Conservation (phyloP, 2,329 filamentous ascomycete species). For the Stagonosporopsis chrysanthemi region DNA sequence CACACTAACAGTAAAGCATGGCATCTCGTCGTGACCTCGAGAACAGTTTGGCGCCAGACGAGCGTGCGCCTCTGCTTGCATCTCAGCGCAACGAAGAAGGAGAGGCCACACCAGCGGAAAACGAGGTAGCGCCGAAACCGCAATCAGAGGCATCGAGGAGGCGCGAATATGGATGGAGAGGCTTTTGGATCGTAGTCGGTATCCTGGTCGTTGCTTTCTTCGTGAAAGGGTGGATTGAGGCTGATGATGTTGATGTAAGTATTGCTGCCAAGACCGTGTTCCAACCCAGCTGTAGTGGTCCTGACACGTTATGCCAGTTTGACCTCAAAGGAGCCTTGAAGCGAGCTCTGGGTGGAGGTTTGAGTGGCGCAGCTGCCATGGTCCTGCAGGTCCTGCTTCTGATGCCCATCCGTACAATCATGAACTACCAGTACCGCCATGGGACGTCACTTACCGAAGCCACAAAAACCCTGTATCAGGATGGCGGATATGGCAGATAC, state of each 20-base stretch:
- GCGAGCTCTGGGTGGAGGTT: constrained; percentile 36
- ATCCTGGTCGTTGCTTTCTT: constrained; percentile 30
- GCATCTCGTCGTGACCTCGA: constrained; percentile 23
- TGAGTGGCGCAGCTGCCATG: constrained; percentile 43
- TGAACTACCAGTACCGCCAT: constrained; percentile 45
- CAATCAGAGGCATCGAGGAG: constrained; percentile 21
- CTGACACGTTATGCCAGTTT: constrained; percentile 22
- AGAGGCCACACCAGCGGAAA: constrained; percentile 2
- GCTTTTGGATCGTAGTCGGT: constrained; percentile 18
- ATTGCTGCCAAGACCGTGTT: not conserved
- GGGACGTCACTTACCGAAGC: constrained; percentile 35
- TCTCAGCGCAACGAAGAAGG: constrained; percentile 7
- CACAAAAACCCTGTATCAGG: constrained; percentile 35
- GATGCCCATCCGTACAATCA: constrained; percentile 42
- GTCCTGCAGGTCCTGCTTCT: constrained; percentile 39
- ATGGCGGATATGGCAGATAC: constrained; percentile 37
- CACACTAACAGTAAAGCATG: constrained; percentile 16
- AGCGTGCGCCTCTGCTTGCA: constrained; percentile 34
- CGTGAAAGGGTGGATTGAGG: constrained; percentile 39
- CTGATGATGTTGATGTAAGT: constrained; percentile 39
- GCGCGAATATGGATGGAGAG: constrained; percentile 33
- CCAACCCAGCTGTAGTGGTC: too few relatives aligned
- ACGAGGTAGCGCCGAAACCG: constrained; percentile 20
- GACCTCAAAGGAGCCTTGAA: constrained; percentile 38
- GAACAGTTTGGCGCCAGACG: constrained; percentile 14